These are phyloP conservation scores for Mytilinidion resinicola DNA, from an alignment of 495 filamentous ascomycete genomes.

Conservation along the genomic window DNA sequence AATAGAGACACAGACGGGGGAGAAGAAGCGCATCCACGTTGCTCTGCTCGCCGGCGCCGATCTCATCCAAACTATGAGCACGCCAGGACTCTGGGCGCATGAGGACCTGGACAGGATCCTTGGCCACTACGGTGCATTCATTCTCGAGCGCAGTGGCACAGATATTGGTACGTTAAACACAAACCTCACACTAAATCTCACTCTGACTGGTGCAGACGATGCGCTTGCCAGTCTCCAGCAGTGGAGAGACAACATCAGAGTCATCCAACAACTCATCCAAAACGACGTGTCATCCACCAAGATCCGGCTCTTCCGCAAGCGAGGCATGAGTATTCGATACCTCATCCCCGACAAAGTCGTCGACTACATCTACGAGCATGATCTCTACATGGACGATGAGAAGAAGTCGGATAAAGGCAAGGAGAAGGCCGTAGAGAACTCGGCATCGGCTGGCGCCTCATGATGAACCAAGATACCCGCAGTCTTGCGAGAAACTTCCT, in stretches of 20 bases:
- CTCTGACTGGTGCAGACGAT: conserved; percentile 19
- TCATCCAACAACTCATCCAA: conserved; percentile 82
- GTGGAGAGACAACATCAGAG: conserved; percentile 72
- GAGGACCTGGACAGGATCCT: conserved; percentile 83
- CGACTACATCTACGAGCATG: conserved; percentile 70
- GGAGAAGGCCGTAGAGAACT: conserved; percentile 17
- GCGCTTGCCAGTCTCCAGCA: conserved; percentile 67
- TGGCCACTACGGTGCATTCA: conserved; percentile 79
- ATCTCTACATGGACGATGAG: conserved; percentile 64
- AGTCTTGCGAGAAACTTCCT: background rate
- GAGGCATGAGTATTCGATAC: conserved; percentile 61
- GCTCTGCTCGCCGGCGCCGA: conserved; percentile 76
- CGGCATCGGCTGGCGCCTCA: background rate
- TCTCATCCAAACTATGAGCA: conserved; percentile 80
- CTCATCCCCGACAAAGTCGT: conserved; percentile 27
- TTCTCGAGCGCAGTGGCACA: conserved; percentile 84
- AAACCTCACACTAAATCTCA: conserved; percentile 7
- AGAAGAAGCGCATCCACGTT: conserved; percentile 53
- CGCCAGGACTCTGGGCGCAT: conserved; percentile 68
- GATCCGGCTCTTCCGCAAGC: conserved; percentile 73
- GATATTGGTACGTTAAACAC: conserved; percentile 62
- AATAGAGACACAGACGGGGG: conserved; percentile 58
- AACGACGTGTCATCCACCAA: conserved; percentile 89
- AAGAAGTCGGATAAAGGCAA: conserved; percentile 32
- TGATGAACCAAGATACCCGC: background rate